Evolutionary conservation across 1,139 yeast species (phyloP), one percentile per base, ranked within the genome.

Genomic region (Geotrichum carabidarum): DNA sequence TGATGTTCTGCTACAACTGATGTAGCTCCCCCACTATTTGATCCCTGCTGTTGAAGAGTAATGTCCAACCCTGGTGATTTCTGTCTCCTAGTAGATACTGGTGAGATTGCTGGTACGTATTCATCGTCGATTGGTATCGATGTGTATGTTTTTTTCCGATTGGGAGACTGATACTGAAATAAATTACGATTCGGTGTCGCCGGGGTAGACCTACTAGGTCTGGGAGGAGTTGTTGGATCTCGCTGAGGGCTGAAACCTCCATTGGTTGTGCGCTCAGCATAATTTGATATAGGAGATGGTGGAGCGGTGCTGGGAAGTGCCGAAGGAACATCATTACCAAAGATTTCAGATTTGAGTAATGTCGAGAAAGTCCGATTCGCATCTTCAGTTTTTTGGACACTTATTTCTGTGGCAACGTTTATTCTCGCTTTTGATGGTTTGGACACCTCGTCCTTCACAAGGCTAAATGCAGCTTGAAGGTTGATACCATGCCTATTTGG

Each of bases 311-410:
- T 15, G 14, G 49, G 38, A 1, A 79, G 70, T 2, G 81, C 79
- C 70, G 76, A 74, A 1, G 90, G 89, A 1, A 86, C 82, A 57
- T 86, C 81, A 64, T 86, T 94, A 8, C 98, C 98, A 74, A 93
- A 93, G 44, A 93, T 73, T 68, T 93, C 99, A 34, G 95, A 89
- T 63, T 88, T 86, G 43, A 93, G 72, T 5, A 94, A 86, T 0
- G 94, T 82, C 49, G 91, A 84, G 68, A 91, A 94, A 0, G 96
- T 88, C 60, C 86, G 74, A 66, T 88, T 88, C 2, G 97, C 96
- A 63, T 87, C 95, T 60, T 84, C 86, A 64, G 83, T 88, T 64
- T 82, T 78, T 58, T 85, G 77, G 31, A 77, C 72, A 59, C 86
- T 93, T 35, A 85, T 73, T 63, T 85, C 95, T 60, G 80, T 82